These are phyloP conservation scores for Teratosphaeria zuluensis DNA, from an alignment of 2,329 filamentous ascomycete species.

Conservation along the genomic window DNA sequence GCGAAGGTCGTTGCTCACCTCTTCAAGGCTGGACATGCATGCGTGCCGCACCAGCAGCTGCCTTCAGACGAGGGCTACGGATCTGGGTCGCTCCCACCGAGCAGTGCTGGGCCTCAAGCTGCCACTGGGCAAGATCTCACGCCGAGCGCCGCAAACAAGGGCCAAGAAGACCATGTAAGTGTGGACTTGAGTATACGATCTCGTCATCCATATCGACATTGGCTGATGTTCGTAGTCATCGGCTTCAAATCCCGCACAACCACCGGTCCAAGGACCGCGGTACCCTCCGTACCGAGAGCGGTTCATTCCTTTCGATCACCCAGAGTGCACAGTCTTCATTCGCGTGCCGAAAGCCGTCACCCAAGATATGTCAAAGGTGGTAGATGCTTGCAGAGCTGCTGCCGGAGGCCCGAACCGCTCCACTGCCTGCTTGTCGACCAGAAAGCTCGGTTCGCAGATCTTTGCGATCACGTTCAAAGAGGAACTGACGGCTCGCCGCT, in stretches of 20 bases:
- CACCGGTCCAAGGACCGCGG: background rate
- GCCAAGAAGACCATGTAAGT: background rate
- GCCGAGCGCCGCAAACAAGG: background rate
- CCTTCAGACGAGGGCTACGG: background rate
- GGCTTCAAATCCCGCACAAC: background rate
- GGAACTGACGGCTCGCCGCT: background rate
- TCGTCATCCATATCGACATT: background rate
- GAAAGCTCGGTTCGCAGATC: background rate
- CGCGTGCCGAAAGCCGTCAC: background rate
- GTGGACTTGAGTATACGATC: background rate
- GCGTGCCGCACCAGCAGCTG: background rate
- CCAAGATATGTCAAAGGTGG: background rate
- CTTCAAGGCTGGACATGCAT: background rate
- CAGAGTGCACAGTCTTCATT: background rate
- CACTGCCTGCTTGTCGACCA: background rate
- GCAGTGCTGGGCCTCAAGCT: background rate
- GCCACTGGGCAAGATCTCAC: background rate
- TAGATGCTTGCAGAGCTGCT: background rate
- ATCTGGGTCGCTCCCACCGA: background rate
- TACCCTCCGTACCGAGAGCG: background rate
- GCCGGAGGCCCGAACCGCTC: background rate
- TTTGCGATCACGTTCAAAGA: background rate
- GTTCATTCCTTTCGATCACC: background rate
- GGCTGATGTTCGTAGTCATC: no score
- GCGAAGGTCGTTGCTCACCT: background rate